These are phyloP conservation scores for Aleurites moluccanus DNA, from an alignment of 441 rosid species.

Conservation along the genomic window DNA sequence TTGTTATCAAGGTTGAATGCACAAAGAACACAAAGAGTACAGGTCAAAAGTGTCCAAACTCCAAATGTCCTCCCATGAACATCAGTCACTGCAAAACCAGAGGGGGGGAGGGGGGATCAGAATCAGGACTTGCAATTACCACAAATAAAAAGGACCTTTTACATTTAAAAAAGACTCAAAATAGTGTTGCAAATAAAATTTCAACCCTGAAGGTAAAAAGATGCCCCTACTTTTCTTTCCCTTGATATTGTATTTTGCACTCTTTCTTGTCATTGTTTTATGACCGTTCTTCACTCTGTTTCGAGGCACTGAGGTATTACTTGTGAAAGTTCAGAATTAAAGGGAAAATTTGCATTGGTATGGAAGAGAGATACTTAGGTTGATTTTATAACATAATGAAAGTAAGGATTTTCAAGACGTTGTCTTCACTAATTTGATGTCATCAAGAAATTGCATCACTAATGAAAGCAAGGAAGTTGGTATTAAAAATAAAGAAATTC, in stretches of 20 bases:
- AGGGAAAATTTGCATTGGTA: neutral
- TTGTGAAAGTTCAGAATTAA: slow-evolving; percentile 1
- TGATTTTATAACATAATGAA: neutral
- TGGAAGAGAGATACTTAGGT: neutral
- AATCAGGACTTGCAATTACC: neutral
- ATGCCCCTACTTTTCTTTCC: neutral
- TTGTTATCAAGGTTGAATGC: slow-evolving; percentile 82
- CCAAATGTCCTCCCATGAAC: slow-evolving; percentile 97
- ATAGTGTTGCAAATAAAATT: neutral
- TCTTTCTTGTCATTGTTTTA: neutral
- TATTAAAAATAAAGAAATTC: too few species aligned
- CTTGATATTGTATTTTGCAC: neutral
- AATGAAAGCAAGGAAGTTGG: too few species aligned
- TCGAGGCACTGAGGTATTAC: neutral
- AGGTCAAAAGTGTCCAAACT: slow-evolving; percentile 91
- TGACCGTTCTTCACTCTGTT: neutral
- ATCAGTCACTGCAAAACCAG: slow-evolving; percentile 70
- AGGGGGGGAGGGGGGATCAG: neutral
- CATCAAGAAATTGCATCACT: too few species aligned
- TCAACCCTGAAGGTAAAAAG: neutral
- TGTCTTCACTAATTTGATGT: neutral
- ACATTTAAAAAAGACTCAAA: neutral
- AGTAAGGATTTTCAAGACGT: neutral
- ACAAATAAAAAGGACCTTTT: neutral
- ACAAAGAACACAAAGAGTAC: slow-evolving; percentile 91